Evolutionary conservation across 768 basidiomycete genomes (phyloP).

Genomic region (Macrocybe gigantea): DNA sequence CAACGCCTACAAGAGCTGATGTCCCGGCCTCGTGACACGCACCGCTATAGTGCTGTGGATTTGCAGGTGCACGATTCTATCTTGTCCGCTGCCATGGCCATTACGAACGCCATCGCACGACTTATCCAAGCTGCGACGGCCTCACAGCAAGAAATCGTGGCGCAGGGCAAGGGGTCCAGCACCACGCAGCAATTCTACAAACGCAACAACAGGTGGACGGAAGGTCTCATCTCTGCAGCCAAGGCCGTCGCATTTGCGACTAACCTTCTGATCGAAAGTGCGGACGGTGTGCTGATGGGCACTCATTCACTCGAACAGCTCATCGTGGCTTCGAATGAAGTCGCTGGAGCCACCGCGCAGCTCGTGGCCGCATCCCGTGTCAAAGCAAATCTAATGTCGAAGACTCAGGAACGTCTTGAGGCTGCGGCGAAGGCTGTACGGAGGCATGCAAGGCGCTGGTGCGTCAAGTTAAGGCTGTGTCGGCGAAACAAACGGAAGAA

Average conservation of each 20-base stretch:
- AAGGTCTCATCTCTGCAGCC: conserved; percentile 96
- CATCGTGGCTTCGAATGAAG: conserved; percentile 99
- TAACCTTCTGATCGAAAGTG: conserved; percentile 90
- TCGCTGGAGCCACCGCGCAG: conserved; percentile 94
- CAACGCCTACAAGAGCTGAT: conserved; percentile 88
- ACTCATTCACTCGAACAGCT: conserved; percentile 97
- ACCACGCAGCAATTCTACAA: conserved; percentile 98
- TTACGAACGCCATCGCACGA: conserved; percentile 91
- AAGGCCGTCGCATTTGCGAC: conserved; percentile 98
- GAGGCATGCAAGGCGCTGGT: conserved; percentile 97
- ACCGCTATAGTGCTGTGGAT: conserved; percentile 87
- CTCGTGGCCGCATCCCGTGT: conserved; percentile 98
- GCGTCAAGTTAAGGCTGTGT: conserved; percentile 91
- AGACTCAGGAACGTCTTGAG: conserved; percentile 95
- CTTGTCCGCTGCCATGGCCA: conserved; percentile 86
- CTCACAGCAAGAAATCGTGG: conserved; percentile 97
- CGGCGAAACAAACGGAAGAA: conserved; percentile 72
- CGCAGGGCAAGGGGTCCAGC: conserved; percentile 89
- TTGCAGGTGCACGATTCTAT: conserved; percentile 98
- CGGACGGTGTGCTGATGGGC: conserved; percentile 94
- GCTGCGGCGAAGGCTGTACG: conserved; percentile 96
- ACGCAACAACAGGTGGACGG: conserved; percentile 99
- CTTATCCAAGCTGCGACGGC: conserved; percentile 96
- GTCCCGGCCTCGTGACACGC: conserved; percentile 80
- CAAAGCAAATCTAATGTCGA: conserved; percentile 97